Base-by-base conservation (phyloP, 2,329 filamentous ascomycete species). In the Beauveria asiatica region DNA sequence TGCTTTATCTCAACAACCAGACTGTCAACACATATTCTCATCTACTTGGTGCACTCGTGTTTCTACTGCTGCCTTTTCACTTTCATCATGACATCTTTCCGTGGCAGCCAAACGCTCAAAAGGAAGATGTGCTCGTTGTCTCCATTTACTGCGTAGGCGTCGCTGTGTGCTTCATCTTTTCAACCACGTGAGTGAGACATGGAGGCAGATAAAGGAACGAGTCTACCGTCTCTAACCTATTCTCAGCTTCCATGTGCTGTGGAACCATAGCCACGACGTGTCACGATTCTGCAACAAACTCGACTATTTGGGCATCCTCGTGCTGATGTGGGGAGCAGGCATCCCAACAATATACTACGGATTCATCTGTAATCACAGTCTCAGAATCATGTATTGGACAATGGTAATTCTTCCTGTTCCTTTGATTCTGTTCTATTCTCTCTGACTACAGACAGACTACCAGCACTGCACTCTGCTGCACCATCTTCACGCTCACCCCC, bases 261-360 rank as follows among this genome's bases (percentile, higher is more conserved):
- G 53, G 39, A 61, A 61, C 5, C 59, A 61, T 41, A 61, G 59
- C 9, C 37, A 37, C 19, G 27, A 52, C 5, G 37, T 57, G 1
- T 39, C 53, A 2, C 39, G 52, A 17, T 57, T 52, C 27, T 61
- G 53, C 37, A 61, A 61, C 27, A 57, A 46, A 21, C 57, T 59
- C 19, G 68, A 70, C 58, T 65, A 71, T 48, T 59, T 57, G 3
- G 60, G 60, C 19, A 61, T 61, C 13, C 41, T 58, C 17, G 21
- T 61, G 6, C 60, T 61, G 5, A 57, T 61, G 48, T 61, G 60
- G 60, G 60, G 54, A 25, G 54, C 48, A 0, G 60, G 48, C 13
- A 54, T 61, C 25, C 60, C 60, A 2, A 58, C 54, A 4, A 61
- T 61, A 23, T 58, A 61, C 55, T 61, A 61, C 19, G 64, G 64